Evolutionary conservation across 805 yeast genomes (phyloP).

Genomic region (Ogataea angusta): DNA sequence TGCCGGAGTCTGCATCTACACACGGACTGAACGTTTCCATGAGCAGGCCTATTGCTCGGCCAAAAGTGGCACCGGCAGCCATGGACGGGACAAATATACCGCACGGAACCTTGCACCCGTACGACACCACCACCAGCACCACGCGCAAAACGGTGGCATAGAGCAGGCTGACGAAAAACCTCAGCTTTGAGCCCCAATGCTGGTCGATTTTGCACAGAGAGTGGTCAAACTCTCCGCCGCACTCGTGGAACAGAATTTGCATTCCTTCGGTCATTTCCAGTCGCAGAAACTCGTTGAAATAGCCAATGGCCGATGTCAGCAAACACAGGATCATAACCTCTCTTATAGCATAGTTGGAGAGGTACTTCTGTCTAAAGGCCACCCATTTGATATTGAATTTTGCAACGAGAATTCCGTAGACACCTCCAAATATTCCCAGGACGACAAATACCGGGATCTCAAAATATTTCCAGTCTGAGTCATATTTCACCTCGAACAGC

Average conservation of each 20-base stretch:
- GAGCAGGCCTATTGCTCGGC: slow-evolving; percentile 77
- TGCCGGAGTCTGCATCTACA: slow-evolving; percentile 32
- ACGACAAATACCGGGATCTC: slow-evolving; percentile 79
- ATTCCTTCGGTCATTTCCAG: slow-evolving; percentile 95
- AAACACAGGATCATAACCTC: slow-evolving; percentile 70
- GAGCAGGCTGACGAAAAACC: slow-evolving; percentile 49
- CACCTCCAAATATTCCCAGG: slow-evolving; percentile 87
- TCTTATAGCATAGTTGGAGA: slow-evolving; percentile 54
- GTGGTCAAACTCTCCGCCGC: slow-evolving; percentile 45
- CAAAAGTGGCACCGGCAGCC: slow-evolving; percentile 95
- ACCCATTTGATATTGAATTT: slow-evolving; percentile 74
- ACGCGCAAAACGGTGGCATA: slow-evolving; percentile 73
- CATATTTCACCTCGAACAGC: slow-evolving; percentile 86
- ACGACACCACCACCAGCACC: slow-evolving; percentile 73
- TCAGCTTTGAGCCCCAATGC: slow-evolving; percentile 24
- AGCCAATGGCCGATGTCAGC: slow-evolving; percentile 72
- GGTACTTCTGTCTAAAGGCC: slow-evolving; percentile 68
- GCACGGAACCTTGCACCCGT: slow-evolving; percentile 95
- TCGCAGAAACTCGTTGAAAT: slow-evolving; percentile 75
- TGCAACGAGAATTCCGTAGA: slow-evolving; percentile 77
- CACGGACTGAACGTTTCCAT: slow-evolving; percentile 48
- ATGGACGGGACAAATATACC: slow-evolving; percentile 96
- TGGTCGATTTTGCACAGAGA: slow-evolving; percentile 36
- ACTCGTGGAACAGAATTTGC: slow-evolving; percentile 86
- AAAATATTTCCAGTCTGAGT: slow-evolving; percentile 78